Evolutionary conservation across 1,284 basidiomycete genomes (phyloP).

Genomic region (Cerrena zonata): DNA sequence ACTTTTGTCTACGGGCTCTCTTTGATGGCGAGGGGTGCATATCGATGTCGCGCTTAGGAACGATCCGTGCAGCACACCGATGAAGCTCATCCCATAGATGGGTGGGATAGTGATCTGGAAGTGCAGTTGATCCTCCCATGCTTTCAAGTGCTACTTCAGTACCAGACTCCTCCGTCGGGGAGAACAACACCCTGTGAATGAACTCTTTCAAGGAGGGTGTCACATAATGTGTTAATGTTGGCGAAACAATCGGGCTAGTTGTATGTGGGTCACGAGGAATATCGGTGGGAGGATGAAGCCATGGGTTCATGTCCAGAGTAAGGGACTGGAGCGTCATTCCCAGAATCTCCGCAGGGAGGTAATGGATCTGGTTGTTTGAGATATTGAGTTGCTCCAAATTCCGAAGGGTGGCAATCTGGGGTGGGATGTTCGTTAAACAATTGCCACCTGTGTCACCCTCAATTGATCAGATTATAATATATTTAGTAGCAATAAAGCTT

Average conservation of each 20-base stretch:
- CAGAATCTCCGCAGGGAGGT: slow-evolving; percentile 62
- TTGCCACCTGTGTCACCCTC: slow-evolving; percentile 44
- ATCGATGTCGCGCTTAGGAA: slow-evolving; percentile 16
- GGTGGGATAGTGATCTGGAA: slow-evolving; percentile 6
- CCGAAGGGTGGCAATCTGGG: slow-evolving; percentile 52
- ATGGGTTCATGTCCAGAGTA: slow-evolving; percentile 52
- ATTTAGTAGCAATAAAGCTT: too few relatives aligned
- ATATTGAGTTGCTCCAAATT: slow-evolving; percentile 59
- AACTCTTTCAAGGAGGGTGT: slow-evolving; percentile 48
- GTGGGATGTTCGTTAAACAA: slow-evolving; percentile 50
- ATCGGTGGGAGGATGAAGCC: slow-evolving; percentile 34
- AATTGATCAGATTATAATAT: not conserved
- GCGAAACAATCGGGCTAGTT: slow-evolving; percentile 10
- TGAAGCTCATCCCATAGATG: slow-evolving; percentile 18
- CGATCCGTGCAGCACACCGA: slow-evolving; percentile 22
- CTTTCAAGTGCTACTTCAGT: slow-evolving; percentile 30
- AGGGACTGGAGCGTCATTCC: slow-evolving; percentile 46
- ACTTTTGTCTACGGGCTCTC: not conserved
- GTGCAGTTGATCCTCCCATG: slow-evolving; percentile 13
- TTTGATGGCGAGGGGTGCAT: slow-evolving; percentile 8
- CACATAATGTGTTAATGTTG: slow-evolving; percentile 20
- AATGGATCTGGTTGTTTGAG: slow-evolving; percentile 51
- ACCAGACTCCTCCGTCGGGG: slow-evolving; percentile 17
- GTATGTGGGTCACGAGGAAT: not conserved
- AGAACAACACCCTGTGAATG: slow-evolving; percentile 43